Conservation (phyloP, 306 rosid species). For the Begonia masoniana region DNA sequence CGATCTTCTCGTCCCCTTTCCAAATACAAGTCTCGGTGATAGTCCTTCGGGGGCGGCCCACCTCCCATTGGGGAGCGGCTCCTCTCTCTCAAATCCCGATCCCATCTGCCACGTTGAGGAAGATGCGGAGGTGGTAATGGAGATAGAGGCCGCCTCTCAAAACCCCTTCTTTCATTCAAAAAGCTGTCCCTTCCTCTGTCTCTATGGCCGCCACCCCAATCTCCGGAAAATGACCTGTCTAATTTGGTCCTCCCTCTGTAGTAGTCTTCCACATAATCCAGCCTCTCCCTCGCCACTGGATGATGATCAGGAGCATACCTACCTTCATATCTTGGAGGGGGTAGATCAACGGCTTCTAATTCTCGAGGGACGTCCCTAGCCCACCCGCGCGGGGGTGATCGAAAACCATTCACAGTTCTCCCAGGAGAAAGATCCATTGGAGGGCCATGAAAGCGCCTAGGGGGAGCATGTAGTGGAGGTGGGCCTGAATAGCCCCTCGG, state of each 20-base stretch:
- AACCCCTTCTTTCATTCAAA: slow-evolving; percentile 47
- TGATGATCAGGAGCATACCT: slow-evolving; percentile 54
- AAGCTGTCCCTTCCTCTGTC: slow-evolving; percentile 61
- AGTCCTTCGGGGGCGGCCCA: slow-evolving; percentile 49
- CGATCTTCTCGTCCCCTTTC: slow-evolving; percentile 49
- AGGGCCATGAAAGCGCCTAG: slow-evolving; percentile 63
- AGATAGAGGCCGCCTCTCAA: slow-evolving; percentile 66
- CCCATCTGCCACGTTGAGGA: slow-evolving; percentile 46
- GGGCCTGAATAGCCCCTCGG: slow-evolving; percentile 58
- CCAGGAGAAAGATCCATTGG: slow-evolving; percentile 66
- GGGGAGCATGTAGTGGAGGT: slow-evolving; percentile 46
- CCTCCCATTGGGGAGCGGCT: slow-evolving; percentile 70
- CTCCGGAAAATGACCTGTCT: slow-evolving; percentile 55
- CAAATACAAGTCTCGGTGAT: slow-evolving; percentile 35
- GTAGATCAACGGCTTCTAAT: slow-evolving; percentile 45
- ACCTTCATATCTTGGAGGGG: slow-evolving; percentile 59
- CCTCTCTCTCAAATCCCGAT: slow-evolving; percentile 58
- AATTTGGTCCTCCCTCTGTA: slow-evolving; percentile 65
- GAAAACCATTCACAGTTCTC: slow-evolving; percentile 50
- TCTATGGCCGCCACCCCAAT: slow-evolving; percentile 41
- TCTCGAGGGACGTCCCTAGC: slow-evolving; percentile 69
- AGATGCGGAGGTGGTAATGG: slow-evolving; percentile 41
- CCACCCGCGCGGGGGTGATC: slow-evolving; percentile 83
- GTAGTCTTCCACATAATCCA: slow-evolving; percentile 51
- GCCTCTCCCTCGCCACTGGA: slow-evolving; percentile 37